Evolutionary conservation across 306 rosid genomes (phyloP).

Genomic region (Argentina anserina): DNA sequence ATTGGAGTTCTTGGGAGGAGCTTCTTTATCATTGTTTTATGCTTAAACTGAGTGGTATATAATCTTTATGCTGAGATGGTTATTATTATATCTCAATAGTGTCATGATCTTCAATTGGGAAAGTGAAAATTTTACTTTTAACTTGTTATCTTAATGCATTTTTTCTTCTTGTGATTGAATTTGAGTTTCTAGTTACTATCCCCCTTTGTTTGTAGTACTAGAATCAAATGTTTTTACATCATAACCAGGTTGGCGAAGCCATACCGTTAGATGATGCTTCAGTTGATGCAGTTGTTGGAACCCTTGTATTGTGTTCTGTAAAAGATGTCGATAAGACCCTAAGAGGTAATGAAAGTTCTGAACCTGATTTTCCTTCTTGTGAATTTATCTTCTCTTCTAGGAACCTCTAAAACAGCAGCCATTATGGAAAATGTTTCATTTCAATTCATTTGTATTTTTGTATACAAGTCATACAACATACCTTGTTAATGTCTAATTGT

Average conservation of each 20-base stretch:
- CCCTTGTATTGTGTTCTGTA: conserved; percentile 90
- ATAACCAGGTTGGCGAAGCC: conserved; percentile 74
- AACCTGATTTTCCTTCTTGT: conserved; percentile 4
- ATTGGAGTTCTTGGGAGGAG: too few species aligned
- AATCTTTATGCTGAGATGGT: too few species aligned
- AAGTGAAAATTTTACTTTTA: too few species aligned
- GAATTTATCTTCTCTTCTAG: background rate
- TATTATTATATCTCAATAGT: background rate
- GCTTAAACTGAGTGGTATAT: too few species aligned
- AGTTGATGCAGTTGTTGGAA: conserved; percentile 94
- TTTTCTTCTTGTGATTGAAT: too few species aligned
- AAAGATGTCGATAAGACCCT: conserved; percentile 65
- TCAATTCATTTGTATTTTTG: too few species aligned
- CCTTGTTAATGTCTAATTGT: background rate
- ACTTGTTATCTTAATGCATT: too few species aligned
- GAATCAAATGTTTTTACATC: background rate
- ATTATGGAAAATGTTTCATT: background rate
- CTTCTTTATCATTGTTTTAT: too few species aligned
- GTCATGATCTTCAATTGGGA: background rate
- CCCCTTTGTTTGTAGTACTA: background rate
- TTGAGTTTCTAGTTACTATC: background rate
- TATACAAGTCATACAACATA: background rate
- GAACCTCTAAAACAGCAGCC: background rate
- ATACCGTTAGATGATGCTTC: conserved; percentile 80
- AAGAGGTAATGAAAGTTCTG: conserved; percentile 42